A percentile compares a stretch with the other conserved stretches of the same genome.
phyloP scores from a whole-genome alignment of 805 yeast genomes.

The Cyberlindnera mississippiensis region DNA sequence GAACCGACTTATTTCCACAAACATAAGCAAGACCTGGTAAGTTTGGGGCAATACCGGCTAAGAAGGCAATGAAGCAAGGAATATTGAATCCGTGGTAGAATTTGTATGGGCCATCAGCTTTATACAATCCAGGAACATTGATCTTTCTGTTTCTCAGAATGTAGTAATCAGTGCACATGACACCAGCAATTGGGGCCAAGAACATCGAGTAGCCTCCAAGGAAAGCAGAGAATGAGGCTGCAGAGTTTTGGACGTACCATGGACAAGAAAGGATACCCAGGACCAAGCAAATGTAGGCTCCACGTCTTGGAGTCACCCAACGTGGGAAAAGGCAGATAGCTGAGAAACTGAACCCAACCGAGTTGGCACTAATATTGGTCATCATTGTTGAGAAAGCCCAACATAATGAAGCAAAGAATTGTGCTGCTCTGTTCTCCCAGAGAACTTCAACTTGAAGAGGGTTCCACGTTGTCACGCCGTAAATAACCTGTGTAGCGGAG shows the following conservation, averaged over 20 bases:
- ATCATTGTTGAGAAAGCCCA: slow-evolving; percentile 42
- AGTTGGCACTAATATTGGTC: slow-evolving; percentile 66
- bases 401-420: slow-evolving; percentile 20
- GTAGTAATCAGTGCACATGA: slow-evolving; percentile 51
- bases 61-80: slow-evolving; percentile 71
- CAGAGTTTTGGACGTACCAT: slow-evolving; percentile 55
- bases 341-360: slow-evolving; percentile 55
- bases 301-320: slow-evolving; percentile 56
- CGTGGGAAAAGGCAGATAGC: slow-evolving; percentile 50
- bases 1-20: slow-evolving; percentile 61
- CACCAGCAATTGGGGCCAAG: slow-evolving; percentile 76
- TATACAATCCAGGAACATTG: slow-evolving; percentile 58
- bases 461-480: slow-evolving; percentile 41
- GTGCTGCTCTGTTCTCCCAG: slow-evolving; percentile 29
- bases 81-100: slow-evolving; percentile 69
- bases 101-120: slow-evolving; percentile 42
- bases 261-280: slow-evolving; percentile 71
- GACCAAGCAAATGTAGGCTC: slow-evolving; percentile 61
- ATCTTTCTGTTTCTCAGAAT: slow-evolving; percentile 68
- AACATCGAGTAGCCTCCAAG: slow-evolving; percentile 75
- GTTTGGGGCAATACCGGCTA: slow-evolving; percentile 36
- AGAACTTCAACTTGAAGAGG: slow-evolving; percentile 37
- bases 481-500: slow-evolving; percentile 33
- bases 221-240: slow-evolving; percentile 68
- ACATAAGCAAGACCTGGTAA: slow-evolving; percentile 40